Evolutionary conservation across 2,329 filamentous ascomycete species (phyloP).

Genomic region (Trichoderma harzianum): DNA sequence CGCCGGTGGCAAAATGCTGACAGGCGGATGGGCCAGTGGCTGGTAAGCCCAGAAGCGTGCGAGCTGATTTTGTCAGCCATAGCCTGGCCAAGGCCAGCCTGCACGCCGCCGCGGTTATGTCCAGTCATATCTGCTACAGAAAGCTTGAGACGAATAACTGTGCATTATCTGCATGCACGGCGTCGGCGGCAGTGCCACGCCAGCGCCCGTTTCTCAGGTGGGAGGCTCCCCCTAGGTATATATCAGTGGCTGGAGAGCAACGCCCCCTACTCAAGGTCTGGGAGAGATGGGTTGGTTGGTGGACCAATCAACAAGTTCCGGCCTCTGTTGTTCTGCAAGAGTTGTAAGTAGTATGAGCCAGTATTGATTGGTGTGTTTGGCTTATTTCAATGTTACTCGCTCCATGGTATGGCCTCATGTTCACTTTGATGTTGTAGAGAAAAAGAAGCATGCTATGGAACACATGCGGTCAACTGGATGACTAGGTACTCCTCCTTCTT

Average conservation of each 20-base stretch:
- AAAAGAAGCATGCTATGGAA: not conserved
- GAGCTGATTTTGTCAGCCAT: constrained; percentile 13
- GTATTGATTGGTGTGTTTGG: not conserved
- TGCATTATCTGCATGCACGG: constrained; percentile 12
- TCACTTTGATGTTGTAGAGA: not conserved
- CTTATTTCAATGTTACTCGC: not conserved
- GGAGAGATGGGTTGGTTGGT: not conserved
- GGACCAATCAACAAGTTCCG: not conserved
- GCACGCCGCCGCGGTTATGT: not conserved
- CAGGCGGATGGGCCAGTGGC: constrained; percentile 6
- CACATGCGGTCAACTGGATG: not conserved
- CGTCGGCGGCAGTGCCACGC: constrained; percentile 12
- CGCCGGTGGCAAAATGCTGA: constrained; percentile 14
- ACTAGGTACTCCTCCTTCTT: not conserved
- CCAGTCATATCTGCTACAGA: not conserved
- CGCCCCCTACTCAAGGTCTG: not conserved
- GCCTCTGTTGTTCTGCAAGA: not conserved
- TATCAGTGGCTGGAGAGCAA: constrained; percentile 11
- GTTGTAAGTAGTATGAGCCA: not conserved
- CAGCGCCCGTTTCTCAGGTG: constrained; percentile 12
- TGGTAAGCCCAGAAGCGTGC: constrained; percentile 11
- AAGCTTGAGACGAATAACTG: not conserved
- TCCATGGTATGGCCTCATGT: not conserved
- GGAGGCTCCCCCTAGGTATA: not conserved
- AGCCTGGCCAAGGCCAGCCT: not conserved